phyloP scores from a whole-genome alignment of 768 basidiomycete species.

The Tulasnella sp. region DNA sequence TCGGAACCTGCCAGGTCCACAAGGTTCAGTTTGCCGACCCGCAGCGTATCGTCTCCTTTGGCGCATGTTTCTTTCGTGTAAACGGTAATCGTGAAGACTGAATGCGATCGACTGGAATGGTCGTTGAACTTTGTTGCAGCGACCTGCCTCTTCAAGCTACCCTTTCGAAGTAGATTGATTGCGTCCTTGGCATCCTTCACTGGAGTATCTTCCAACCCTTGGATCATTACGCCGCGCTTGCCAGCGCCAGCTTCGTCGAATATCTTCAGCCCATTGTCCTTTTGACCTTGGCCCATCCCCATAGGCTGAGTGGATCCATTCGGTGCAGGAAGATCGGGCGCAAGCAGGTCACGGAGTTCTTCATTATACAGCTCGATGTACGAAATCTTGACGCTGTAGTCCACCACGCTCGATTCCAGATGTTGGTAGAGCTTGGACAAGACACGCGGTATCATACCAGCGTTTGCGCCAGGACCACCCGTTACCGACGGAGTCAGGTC shows the following conservation, averaged over 20 bases:
- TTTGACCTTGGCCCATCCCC: constrained; percentile 39
- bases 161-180: constrained; percentile 70
- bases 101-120: constrained; percentile 91
- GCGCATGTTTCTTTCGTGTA: constrained; percentile 73
- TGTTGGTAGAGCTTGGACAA: constrained; percentile 84
- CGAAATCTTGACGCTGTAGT: constrained; percentile 88
- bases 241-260: constrained; percentile 65
- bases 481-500: constrained; percentile 70
- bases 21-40: constrained; percentile 89
- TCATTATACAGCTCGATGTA: constrained; percentile 97
- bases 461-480: constrained; percentile 76
- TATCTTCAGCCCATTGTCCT: constrained; percentile 58
- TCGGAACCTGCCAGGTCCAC: constrained; percentile 97
- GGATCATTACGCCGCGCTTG: constrained; percentile 83
- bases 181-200: constrained; percentile 78
- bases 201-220: constrained; percentile 81
- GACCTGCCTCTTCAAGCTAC: constrained; percentile 80
- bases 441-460: constrained; percentile 92
- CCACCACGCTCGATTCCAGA: constrained; percentile 59
- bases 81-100: constrained; percentile 91
- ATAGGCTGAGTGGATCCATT: constrained; percentile 60
- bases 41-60: constrained; percentile 71
- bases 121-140: constrained; percentile 98
- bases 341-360: constrained; percentile 86
- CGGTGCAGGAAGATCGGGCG: constrained; percentile 61